These are phyloP conservation scores for Jaltomata sinuosa DNA, from an alignment of 257 asterid species.

Conservation along the genomic window DNA sequence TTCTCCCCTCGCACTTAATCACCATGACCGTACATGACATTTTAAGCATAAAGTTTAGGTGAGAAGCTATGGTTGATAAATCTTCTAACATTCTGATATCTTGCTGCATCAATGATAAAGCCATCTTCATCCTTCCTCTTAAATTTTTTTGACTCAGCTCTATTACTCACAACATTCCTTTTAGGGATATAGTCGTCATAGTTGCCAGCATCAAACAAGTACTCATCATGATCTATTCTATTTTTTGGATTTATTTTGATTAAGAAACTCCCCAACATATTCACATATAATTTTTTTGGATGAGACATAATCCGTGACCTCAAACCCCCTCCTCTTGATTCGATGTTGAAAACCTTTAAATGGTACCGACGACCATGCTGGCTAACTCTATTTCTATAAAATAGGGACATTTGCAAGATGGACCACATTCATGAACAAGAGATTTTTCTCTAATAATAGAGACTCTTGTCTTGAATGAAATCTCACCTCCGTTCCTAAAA, in stretches of 20 bases:
- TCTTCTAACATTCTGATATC: slow-evolving; percentile 27
- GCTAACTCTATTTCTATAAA: slow-evolving; percentile 36
- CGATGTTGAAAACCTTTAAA: slow-evolving; percentile 32
- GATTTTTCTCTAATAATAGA: slow-evolving; percentile 2
- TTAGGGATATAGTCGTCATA: background rate
- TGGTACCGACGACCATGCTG: slow-evolving; percentile 24
- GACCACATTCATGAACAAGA: slow-evolving; percentile 37
- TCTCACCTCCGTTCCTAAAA: slow-evolving; percentile 30
- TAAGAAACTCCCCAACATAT: slow-evolving; percentile 23
- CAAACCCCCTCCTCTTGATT: slow-evolving; percentile 34
- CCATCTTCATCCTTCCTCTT: background rate
- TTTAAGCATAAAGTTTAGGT: slow-evolving; percentile 29
- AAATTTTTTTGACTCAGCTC: background rate
- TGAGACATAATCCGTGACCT: slow-evolving; percentile 25
- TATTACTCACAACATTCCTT: background rate
- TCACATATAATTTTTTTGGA: slow-evolving; percentile 40
- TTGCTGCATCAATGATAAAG: slow-evolving; percentile 22
- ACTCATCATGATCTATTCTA: slow-evolving; percentile 3
- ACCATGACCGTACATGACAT: slow-evolving; percentile 27
- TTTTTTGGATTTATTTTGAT: slow-evolving; percentile 5
- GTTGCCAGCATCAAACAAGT: background rate
- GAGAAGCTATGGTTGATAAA: slow-evolving; percentile 29
- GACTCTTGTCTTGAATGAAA: slow-evolving; percentile 35
- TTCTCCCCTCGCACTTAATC: slow-evolving; percentile 11
- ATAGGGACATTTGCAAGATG: slow-evolving; percentile 39